Evolutionary conservation across 345 rosid species (phyloP).

Genomic region (Pistacia vera): DNA sequence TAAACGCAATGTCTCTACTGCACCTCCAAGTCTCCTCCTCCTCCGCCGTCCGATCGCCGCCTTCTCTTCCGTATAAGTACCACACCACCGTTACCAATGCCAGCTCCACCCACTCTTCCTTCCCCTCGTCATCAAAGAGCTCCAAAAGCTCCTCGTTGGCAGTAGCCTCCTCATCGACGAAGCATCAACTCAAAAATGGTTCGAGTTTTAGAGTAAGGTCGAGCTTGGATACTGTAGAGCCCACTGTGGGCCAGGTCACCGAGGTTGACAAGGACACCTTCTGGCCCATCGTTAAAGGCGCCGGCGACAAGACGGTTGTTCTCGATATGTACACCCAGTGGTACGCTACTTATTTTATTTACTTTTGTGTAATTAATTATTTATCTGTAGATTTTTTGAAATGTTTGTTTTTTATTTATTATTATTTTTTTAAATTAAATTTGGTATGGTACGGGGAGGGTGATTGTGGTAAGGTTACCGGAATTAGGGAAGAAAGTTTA

Average conservation of each 20-base stretch:
- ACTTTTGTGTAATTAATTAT: neutral
- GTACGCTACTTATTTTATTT: slow-evolving; percentile 25
- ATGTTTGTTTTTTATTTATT: no score
- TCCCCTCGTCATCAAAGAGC: neutral
- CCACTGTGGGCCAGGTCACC: slow-evolving; percentile 77
- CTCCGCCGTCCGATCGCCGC: slow-evolving; percentile 34
- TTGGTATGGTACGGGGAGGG: no score
- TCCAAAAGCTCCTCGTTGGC: slow-evolving; percentile 9
- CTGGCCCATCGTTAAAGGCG: slow-evolving; percentile 90
- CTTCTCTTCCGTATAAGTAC: slow-evolving; percentile 20
- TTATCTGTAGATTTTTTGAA: neutral
- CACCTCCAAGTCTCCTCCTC: slow-evolving; percentile 25
- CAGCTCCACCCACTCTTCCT: slow-evolving; percentile 1
- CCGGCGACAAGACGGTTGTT: slow-evolving; percentile 80
- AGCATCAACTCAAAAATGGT: slow-evolving; percentile 11
- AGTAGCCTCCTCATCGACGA: neutral
- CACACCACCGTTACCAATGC: neutral
- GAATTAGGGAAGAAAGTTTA: no score
- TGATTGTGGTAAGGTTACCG: no score
- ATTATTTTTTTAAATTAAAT: no score
- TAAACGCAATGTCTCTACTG: slow-evolving; percentile 34
- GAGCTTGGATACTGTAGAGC: slow-evolving; percentile 66
- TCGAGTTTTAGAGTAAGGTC: slow-evolving; percentile 44
- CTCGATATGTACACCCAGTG: slow-evolving; percentile 98
- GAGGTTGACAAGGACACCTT: slow-evolving; percentile 87